Evolutionary conservation across 176 grass and related monocot species (phyloP).

Genomic region (Carex pumila): DNA sequence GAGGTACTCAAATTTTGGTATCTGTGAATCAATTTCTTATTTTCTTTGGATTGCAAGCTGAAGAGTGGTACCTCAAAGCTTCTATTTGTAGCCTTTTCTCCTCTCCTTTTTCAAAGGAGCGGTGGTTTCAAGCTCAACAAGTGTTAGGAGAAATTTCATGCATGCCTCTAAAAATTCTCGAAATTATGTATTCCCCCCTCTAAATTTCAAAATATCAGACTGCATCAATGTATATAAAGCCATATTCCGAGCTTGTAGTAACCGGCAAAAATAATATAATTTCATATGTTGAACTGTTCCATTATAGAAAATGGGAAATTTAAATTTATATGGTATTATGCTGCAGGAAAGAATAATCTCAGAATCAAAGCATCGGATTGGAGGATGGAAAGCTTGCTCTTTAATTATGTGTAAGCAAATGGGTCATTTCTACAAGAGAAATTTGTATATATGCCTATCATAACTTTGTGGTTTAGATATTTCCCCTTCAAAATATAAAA

Average conservation of each 20-base stretch:
- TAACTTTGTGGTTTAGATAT: too few relatives aligned
- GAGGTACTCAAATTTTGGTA: slow-evolving; percentile 2
- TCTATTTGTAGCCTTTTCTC: neutral
- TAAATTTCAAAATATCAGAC: too few relatives aligned
- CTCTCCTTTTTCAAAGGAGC: too few relatives aligned
- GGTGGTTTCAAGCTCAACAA: too few relatives aligned
- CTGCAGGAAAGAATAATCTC: neutral
- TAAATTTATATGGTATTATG: neutral
- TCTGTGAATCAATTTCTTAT: neutral
- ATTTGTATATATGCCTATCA: too few relatives aligned
- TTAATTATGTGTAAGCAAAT: slow-evolving; percentile 4
- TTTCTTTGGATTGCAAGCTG: neutral
- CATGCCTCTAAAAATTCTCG: too few relatives aligned
- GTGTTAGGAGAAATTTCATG: too few relatives aligned
- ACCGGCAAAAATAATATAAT: neutral
- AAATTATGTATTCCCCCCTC: too few relatives aligned
- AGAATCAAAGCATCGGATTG: neutral
- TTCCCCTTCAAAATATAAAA: too few relatives aligned
- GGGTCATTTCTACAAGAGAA: neutral
- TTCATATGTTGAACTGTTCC: neutral
- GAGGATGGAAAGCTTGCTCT: slow-evolving; percentile 7
- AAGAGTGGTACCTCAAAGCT: neutral
- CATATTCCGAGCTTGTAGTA: neutral
- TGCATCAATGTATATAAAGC: neutral
- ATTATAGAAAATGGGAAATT: neutral